phyloP scores from a whole-genome alignment of 768 basidiomycete species.

The Suillus alpinus region DNA sequence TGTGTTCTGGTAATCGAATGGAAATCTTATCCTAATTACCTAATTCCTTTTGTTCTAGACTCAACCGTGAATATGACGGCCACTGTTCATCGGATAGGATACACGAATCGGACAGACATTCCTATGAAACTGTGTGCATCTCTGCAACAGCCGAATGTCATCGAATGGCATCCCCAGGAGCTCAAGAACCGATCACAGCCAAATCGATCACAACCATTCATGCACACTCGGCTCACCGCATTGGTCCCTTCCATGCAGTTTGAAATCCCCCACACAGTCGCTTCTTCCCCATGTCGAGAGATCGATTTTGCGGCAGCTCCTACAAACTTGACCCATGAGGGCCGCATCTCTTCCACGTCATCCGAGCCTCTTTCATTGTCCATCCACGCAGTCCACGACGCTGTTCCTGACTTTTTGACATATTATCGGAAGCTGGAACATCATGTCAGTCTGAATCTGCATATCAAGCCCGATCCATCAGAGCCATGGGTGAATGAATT shows the following conservation, averaged over 20 bases:
- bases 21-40: not conserved
- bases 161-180: not conserved
- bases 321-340: not conserved
- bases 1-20: not conserved
- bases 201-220: not conserved
- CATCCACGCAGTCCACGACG: not conserved
- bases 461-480: not conserved
- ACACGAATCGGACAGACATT: conserved; percentile 5
- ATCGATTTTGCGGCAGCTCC: conserved; percentile 7
- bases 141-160: too few species aligned
- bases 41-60: not conserved
- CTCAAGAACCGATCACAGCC: not conserved
- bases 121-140: not conserved
- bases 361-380: conserved; percentile 2
- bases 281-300: not conserved
- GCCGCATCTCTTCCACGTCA: not conserved
- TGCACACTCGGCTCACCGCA: not conserved
- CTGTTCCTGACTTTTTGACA: not conserved
- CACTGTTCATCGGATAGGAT: conserved; percentile 4
- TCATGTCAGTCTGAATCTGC: not conserved
- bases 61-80: not conserved
- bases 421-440: conserved; percentile 1
- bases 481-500: conserved; percentile 15
- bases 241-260: conserved; percentile 1
- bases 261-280: not conserved